These are phyloP conservation scores for Pythium folliculosum DNA, from an alignment of 352 stramenopile genomes.

Conservation along the genomic window DNA sequence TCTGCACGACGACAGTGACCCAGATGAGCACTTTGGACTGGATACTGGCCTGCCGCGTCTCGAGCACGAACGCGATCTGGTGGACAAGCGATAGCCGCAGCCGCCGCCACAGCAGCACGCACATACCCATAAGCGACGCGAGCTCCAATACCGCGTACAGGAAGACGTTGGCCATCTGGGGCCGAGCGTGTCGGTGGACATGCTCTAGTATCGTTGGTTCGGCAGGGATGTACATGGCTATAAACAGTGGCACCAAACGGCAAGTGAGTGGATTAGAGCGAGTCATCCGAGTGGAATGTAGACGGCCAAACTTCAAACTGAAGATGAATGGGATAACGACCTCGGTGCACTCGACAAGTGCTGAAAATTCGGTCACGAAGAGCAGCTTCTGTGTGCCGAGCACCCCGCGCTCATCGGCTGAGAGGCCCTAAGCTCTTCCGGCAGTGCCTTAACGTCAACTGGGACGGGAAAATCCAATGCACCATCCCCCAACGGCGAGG, in stretches of 20 bases:
- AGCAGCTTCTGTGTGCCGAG: conserved; percentile 18
- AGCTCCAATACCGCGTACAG: conserved; percentile 31
- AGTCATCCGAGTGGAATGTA: background rate
- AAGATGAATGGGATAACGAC: conserved; percentile 34
- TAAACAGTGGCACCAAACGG: conserved; percentile 13
- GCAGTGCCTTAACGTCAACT: background rate
- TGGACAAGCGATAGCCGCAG: conserved; percentile 28
- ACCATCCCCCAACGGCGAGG: background rate
- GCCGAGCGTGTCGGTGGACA: conserved; percentile 11
- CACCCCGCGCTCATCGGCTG: background rate
- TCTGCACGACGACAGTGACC: conserved; percentile 18
- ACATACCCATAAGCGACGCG: conserved; percentile 29
- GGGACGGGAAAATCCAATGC: background rate
- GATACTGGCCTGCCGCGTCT: conserved; percentile 33
- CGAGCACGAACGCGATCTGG: conserved; percentile 39
- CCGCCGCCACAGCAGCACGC: conserved; percentile 25
- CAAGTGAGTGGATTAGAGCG: background rate
- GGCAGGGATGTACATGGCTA: conserved; percentile 33
- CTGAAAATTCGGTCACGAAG: conserved; percentile 31
- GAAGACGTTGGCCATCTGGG: conserved; percentile 23
- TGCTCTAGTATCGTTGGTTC: conserved; percentile 16
- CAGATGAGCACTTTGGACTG: conserved; percentile 35
- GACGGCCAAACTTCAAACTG: background rate
- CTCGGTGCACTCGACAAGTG: conserved; percentile 34
- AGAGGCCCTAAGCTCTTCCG: background rate